A percentile compares a stretch with the other conserved stretches of the same genome.
Evolutionary conservation across 768 basidiomycete genomes (phyloP).

Genomic region (Amanita polypyramis): DNA sequence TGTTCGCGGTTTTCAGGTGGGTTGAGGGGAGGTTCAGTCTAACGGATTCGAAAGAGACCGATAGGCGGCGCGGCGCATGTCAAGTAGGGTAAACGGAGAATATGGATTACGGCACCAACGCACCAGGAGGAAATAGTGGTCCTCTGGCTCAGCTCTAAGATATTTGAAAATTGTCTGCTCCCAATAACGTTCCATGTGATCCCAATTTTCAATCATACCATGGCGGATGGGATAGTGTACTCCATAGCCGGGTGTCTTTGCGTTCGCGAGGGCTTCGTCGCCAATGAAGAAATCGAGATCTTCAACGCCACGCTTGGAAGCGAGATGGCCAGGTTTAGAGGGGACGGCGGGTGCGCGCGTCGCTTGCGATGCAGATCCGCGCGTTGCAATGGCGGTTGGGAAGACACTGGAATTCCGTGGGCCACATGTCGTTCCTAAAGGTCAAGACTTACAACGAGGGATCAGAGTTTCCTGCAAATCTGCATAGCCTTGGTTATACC

Average conservation of each 20-base stretch:
- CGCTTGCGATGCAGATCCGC: slow-evolving; percentile 54
- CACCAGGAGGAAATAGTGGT: slow-evolving; percentile 96
- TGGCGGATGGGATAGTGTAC: slow-evolving; percentile 96
- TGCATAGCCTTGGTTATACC: slow-evolving; percentile 19
- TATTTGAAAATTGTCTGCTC: slow-evolving; percentile 99
- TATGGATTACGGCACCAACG: slow-evolving; percentile 20
- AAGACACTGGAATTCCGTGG: slow-evolving; percentile 56
- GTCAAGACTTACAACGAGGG: slow-evolving; percentile 77
- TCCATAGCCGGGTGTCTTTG: slow-evolving; percentile 89
- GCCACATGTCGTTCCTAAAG: slow-evolving; percentile 3
- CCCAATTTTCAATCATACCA: slow-evolving; percentile 97
- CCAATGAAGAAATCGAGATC: slow-evolving; percentile 99
- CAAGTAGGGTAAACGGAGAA: background rate
- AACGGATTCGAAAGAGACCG: background rate
- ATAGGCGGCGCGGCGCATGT: background rate
- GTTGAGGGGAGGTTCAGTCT: slow-evolving; percentile 99
- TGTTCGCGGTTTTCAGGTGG: slow-evolving; percentile 98
- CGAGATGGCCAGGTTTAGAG: slow-evolving; percentile 81
- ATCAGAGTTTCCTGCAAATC: slow-evolving; percentile 97
- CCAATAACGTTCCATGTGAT: slow-evolving; percentile 99
- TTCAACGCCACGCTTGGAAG: slow-evolving; percentile 94
- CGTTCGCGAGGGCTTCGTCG: slow-evolving; percentile 92
- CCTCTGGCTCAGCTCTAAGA: slow-evolving; percentile 94
- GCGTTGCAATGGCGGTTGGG: slow-evolving; percentile 92
- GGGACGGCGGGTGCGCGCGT: slow-evolving; percentile 72